These are phyloP conservation scores for Ganoderma meredithae DNA, from an alignment of 1,284 basidiomycete genomes.

Conservation along the genomic window DNA sequence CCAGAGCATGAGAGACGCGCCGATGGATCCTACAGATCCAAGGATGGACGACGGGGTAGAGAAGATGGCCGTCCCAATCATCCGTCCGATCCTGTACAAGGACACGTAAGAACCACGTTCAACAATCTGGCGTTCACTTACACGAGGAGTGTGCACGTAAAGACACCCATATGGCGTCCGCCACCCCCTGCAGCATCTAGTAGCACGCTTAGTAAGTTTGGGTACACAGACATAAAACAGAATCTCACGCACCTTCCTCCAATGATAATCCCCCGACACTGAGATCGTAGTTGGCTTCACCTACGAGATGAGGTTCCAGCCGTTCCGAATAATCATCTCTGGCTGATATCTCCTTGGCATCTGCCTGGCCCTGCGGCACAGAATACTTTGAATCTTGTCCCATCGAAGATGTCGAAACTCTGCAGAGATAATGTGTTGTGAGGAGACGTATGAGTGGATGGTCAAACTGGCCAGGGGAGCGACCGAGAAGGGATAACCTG, in stretches of 20 bases:
- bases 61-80: slow-evolving; percentile 71
- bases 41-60: slow-evolving; percentile 71
- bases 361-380: slow-evolving; percentile 13
- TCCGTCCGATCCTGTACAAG: slow-evolving; percentile 52
- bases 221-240: no score
- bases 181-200: slow-evolving; percentile 41
- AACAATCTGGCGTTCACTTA: slow-evolving; percentile 35
- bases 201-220: background rate
- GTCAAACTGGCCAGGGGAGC: background rate
- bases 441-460: background rate
- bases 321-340: slow-evolving; percentile 23
- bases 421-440: slow-evolving; percentile 18
- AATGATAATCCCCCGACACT: slow-evolving; percentile 29
- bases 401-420: slow-evolving; percentile 14
- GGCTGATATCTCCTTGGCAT: slow-evolving; percentile 22
- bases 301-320: slow-evolving; percentile 9
- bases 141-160: slow-evolving; percentile 42
- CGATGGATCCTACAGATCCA: slow-evolving; percentile 67
- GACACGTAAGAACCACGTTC: background rate
- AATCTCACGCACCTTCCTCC: slow-evolving; percentile 27
- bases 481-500: no score
- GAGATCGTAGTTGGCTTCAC: slow-evolving; percentile 17
- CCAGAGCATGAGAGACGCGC: slow-evolving; percentile 74
- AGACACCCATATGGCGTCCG: slow-evolving; percentile 42
- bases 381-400: slow-evolving; percentile 2